Base-by-base conservation (phyloP, 2,329 filamentous ascomycete species). In the Pseudophaeomoniella oleicola region DNA sequence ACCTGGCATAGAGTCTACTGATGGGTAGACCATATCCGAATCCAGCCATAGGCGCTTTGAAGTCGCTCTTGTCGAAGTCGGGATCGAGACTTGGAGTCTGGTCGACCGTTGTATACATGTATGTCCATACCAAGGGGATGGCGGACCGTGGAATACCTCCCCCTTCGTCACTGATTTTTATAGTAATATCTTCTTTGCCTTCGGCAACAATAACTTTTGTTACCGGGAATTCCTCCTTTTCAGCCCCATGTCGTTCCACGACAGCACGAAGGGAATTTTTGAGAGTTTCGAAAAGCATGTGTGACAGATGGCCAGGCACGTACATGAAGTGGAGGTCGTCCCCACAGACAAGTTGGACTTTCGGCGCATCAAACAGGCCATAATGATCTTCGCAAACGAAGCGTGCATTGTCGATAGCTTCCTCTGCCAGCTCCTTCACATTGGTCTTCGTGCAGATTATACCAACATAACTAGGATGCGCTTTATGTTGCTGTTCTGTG, bases 401-500 rank as follows among this genome's bases (percentile, higher is more conserved):
- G n/a, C 90, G 78, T 30, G 90, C 90, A 51, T 98, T 98, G 54
- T 96, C 90, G 52, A 98, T 96, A 41, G 90, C 90, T 62, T 98
- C 90, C 54, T 94, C 79, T 3, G 90, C 90, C 34, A 98, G 75
- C 49, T 98, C 90, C 40, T 78, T 78, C 29, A 98, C 88, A 50
- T 94, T 98, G 16, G 90, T 96, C 65, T 92, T 94, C 42, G 90
- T 98, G 67, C 90, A 98, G 54, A 98, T 98, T 47, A 98, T 94
- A 44, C 90, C 90, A 47, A 98, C 90, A 54, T 98, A 96, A 42
- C 85, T 83, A 27, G 86, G 85, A 57, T 96, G 88, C 43, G 78
- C 78, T 47, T 86, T 78, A 49, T 90, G 80, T 50, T 79, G 82
- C 62, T 96, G 87, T 57, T 96, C 88, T 4, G 87, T 94, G 40